Base-by-base conservation (phyloP, 1,284 basidiomycete species). In the Microbotryomycetes sp. region DNA sequence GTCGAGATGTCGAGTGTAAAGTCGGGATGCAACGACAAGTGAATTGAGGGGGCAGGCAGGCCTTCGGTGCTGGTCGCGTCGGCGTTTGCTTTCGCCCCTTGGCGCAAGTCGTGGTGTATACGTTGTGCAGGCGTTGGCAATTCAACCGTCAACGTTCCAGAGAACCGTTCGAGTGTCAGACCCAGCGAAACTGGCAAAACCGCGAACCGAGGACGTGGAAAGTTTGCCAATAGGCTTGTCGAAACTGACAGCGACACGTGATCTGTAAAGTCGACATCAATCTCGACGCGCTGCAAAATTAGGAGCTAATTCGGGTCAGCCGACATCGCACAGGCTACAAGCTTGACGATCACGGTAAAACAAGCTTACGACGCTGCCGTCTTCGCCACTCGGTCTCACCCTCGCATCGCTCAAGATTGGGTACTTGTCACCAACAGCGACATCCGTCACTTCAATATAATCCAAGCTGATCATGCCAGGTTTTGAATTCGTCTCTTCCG, bases 241-340 rank as follows among this genome's bases (percentile, higher is more conserved):
- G 81, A 79, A 36, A 83, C 74, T 5, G 79, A 76, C 4, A 83
- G 73, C 4, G 78, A 77, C 31, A 82, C 73, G 7, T 77, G 76
- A 68, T 83, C 82, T 15, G 74, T 71, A 66, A 81, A 82, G 70
- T 82, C 81, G 45, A 83, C 66, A 66, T 82, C 81, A 25, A 82
- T 75, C 71, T 83, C 81, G 50, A 81, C 78, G 50, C 80, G 74
- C 78, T 79, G 64, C 19, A 6, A 28, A 23, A 26, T 3, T 48
- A 30, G 26, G 22, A 22, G 19, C 3, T 25, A 25, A 23, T 5
- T 19, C 15, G 30, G n/a, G 48, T 4, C 29, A 15, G 32, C 6
- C 15, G 28, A 23, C 2, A 31, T 29, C 5, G 26, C 16, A 2
- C 26, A 29, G n/a, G 1, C 7, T n/a, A n/a, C n/a, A n/a, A n/a